Conservation (phyloP, 2,329 filamentous ascomycete genomes). For the Amesomyces nigricolor region DNA sequence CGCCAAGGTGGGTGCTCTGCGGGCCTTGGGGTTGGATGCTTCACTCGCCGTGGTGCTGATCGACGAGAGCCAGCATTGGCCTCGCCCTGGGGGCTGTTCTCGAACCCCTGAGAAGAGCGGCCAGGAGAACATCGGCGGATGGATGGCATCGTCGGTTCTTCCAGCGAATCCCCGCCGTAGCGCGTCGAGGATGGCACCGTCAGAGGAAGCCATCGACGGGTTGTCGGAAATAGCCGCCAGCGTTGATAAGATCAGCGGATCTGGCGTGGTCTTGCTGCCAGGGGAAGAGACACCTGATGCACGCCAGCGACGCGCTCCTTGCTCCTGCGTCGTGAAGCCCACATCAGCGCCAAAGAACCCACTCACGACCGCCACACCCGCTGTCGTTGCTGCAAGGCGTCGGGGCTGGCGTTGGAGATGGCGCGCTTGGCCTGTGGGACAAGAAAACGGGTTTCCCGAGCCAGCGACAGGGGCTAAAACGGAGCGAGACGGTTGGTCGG, state of each 20-base stretch:
- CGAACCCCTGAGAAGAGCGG: neutral
- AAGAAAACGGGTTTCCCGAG: slow-evolving; percentile 22
- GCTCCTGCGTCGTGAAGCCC: slow-evolving; percentile 12
- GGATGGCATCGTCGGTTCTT: slow-evolving; percentile 1
- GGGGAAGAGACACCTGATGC: slow-evolving; percentile 3
- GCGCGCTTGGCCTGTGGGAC: slow-evolving; percentile 9
- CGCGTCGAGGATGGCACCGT: no score
- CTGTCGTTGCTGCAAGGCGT: slow-evolving; percentile 2
- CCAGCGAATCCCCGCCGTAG: no score
- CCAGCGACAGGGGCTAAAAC: slow-evolving; percentile 15
- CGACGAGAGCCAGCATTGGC: neutral
- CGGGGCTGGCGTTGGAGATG: slow-evolving; percentile 12
- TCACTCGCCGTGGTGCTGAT: slow-evolving; percentile 11
- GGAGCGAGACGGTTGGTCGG: slow-evolving; percentile 19
- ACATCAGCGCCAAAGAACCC: neutral
- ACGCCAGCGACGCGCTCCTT: slow-evolving; percentile 10
- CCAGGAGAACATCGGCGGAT: slow-evolving; percentile 4
- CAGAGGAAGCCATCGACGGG: neutral
- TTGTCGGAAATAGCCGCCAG: neutral
- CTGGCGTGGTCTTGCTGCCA: neutral
- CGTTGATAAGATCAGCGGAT: neutral
- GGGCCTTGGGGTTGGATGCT: neutral
- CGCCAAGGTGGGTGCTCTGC: slow-evolving; percentile 15
- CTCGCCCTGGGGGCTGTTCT: neutral
- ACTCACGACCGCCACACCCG: slow-evolving; percentile 1